phyloP scores from a whole-genome alignment of 1,284 basidiomycete species.

The Hortiboletus rubellus region DNA sequence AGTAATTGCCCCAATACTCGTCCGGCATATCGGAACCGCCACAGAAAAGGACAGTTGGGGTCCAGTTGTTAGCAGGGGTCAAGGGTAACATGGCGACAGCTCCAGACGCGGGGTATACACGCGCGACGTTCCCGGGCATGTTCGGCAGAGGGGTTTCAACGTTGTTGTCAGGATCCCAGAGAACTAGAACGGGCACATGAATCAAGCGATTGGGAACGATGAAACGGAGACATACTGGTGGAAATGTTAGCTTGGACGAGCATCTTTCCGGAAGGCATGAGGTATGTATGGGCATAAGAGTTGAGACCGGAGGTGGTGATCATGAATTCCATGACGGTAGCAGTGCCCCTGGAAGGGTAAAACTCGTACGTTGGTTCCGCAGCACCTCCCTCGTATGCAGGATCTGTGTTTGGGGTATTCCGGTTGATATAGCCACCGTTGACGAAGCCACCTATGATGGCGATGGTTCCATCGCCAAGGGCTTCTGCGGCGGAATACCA shows the following conservation, averaged over 20 bases:
- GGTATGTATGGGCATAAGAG: conserved; percentile 83
- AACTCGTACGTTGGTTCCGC: conserved; percentile 78
- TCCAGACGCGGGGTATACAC: conserved; percentile 92
- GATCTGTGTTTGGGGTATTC: conserved; percentile 70
- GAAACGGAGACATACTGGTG: conserved; percentile 52
- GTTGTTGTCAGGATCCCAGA: conserved; percentile 65
- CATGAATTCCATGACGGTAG: conserved; percentile 77
- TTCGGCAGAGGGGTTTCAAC: conserved; percentile 59
- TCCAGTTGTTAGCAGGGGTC: conserved; percentile 87
- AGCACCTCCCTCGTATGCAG: conserved; percentile 60
- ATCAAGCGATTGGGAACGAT: neutral
- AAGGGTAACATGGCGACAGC: conserved; percentile 90
- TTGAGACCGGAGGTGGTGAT: conserved; percentile 85
- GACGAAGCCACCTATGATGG: conserved; percentile 78
- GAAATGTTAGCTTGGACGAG: conserved; percentile 86
- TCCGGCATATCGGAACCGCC: conserved; percentile 80
- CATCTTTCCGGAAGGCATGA: conserved; percentile 82
- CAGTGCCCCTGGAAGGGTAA: conserved; percentile 65
- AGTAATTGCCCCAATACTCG: conserved; percentile 70
- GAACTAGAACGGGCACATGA: conserved; percentile 41
- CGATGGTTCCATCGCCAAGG: conserved; percentile 65
- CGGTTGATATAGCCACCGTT: conserved; percentile 90
- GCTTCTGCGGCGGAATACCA: conserved; percentile 91
- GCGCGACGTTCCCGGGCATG: conserved; percentile 68
- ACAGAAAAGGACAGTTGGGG: conserved; percentile 84